Evolutionary conservation across 108 stramenopile species (phyloP).

Genomic region (Conticribra weissflogii): DNA sequence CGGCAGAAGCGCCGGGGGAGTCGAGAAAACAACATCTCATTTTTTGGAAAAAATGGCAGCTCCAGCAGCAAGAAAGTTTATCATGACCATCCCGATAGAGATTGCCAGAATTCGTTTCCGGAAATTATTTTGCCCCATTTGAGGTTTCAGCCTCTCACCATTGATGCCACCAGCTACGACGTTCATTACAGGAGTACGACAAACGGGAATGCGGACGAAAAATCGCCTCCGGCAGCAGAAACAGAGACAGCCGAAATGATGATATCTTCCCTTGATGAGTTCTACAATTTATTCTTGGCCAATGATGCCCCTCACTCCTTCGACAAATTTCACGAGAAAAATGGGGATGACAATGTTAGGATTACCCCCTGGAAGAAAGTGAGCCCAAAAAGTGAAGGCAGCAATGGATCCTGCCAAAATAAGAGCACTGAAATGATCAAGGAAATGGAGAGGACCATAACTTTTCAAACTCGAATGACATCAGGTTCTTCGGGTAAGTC

Average conservation of each 20-base stretch:
- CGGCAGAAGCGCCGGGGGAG: too few relatives aligned
- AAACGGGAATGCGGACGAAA: too few relatives aligned
- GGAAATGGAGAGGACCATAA: constrained; percentile 29
- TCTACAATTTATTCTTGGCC: constrained; percentile 61
- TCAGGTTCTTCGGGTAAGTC: constrained; percentile 19
- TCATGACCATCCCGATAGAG: neutral
- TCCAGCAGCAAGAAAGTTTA: neutral
- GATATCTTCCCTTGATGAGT: constrained; percentile 54
- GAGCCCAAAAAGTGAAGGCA: too few relatives aligned
- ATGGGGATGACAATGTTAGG: constrained; percentile 35
- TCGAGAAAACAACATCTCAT: too few relatives aligned
- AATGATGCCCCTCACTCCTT: constrained; percentile 76
- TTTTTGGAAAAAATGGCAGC: neutral
- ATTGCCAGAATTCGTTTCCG: neutral
- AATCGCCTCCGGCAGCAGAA: too few relatives aligned
- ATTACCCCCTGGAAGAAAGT: constrained; percentile 34
- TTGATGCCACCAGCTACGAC: neutral
- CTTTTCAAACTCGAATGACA: constrained; percentile 27
- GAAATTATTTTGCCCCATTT: constrained; percentile 36
- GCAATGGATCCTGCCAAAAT: too few relatives aligned
- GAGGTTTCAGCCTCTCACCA: constrained; percentile 32
- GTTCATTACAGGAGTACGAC: too few relatives aligned
- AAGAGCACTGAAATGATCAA: too few relatives aligned
- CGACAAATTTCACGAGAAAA: constrained; percentile 51
- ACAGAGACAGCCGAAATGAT: neutral